These are phyloP conservation scores for Chalaropsis thielavioides DNA, from an alignment of 2,329 filamentous ascomycete species.

Conservation along the genomic window DNA sequence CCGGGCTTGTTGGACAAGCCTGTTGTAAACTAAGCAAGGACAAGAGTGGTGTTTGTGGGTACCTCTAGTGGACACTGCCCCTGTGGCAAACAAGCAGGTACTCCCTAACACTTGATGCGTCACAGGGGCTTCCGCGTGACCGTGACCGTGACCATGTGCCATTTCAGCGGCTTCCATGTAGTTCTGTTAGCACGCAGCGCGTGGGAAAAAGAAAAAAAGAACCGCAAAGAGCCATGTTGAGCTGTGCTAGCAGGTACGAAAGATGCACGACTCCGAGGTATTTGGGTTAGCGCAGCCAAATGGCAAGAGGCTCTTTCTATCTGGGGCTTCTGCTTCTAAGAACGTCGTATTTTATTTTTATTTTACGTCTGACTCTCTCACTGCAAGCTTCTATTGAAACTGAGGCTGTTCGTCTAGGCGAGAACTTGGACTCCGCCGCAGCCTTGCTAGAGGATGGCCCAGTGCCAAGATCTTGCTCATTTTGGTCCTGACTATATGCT, in stretches of 20 bases:
- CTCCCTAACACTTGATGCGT: not conserved
- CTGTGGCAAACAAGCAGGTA: constrained; percentile 2
- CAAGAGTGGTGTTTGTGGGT: not conserved
- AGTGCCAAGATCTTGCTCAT: not conserved
- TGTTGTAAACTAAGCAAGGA: not conserved
- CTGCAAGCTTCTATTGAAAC: too few species aligned
- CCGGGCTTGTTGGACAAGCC: not conserved
- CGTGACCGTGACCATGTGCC: not conserved
- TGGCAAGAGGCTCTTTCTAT: not conserved
- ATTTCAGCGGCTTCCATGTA: not conserved
- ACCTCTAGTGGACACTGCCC: constrained; percentile 3
- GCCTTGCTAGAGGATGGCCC: not conserved
- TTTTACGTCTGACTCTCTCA: not conserved
- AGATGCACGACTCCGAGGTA: not conserved
- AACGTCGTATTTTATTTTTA: not conserved
- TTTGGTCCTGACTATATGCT: not conserved
- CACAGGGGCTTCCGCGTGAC: not conserved
- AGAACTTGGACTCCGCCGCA: not conserved
- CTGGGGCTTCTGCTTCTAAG: not conserved
- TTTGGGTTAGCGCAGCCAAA: not conserved
- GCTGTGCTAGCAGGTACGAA: not conserved
- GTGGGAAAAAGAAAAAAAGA: not conserved
- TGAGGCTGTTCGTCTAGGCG: not conserved
- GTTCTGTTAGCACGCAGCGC: not conserved
- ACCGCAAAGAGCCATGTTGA: not conserved